Percentiles rank a stretch among this genome's conserved stretches.
Evolutionary conservation across 805 yeast genomes (phyloP).

Genomic region (Saccharomycopsis amapae): DNA sequence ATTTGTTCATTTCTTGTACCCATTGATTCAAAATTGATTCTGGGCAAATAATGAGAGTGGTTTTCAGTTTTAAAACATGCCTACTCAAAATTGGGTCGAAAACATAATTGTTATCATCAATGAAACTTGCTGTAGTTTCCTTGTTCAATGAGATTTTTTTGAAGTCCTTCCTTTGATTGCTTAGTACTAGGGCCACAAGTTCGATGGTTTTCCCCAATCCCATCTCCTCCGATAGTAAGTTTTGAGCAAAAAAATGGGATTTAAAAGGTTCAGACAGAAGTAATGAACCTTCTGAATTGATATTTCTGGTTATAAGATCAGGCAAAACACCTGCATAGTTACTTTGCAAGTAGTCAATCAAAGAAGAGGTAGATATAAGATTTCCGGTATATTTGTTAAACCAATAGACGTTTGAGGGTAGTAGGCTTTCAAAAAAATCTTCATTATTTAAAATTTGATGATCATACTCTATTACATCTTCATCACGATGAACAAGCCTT

Average conservation of each 20-base stretch:
- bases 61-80: slow-evolving; percentile 44
- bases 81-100: slow-evolving; percentile 38
- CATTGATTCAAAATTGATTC: slow-evolving; percentile 80
- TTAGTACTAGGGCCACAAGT: slow-evolving; percentile 53
- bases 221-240: slow-evolving; percentile 90
- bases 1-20: slow-evolving; percentile 59
- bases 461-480: neutral
- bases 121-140: slow-evolving; percentile 3
- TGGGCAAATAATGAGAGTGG: slow-evolving; percentile 83
- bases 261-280: no score
- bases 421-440: slow-evolving; percentile 17
- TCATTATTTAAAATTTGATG: neutral
- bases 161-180: slow-evolving; percentile 44
- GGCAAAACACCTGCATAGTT: slow-evolving; percentile 15
- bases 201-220: slow-evolving; percentile 96
- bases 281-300: neutral
- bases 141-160: slow-evolving; percentile 1
- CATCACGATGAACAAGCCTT: slow-evolving; percentile 21
- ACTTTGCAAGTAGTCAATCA: slow-evolving; percentile 26
- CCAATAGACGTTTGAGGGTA: slow-evolving; percentile 30
- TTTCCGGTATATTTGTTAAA: slow-evolving; percentile 47
- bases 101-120: slow-evolving; percentile 29
- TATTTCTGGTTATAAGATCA: neutral
- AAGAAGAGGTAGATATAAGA: slow-evolving; percentile 31
- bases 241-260: slow-evolving; percentile 36